Base-by-base conservation (phyloP, 345 rosid species). In the Excoecaria agallocha region DNA sequence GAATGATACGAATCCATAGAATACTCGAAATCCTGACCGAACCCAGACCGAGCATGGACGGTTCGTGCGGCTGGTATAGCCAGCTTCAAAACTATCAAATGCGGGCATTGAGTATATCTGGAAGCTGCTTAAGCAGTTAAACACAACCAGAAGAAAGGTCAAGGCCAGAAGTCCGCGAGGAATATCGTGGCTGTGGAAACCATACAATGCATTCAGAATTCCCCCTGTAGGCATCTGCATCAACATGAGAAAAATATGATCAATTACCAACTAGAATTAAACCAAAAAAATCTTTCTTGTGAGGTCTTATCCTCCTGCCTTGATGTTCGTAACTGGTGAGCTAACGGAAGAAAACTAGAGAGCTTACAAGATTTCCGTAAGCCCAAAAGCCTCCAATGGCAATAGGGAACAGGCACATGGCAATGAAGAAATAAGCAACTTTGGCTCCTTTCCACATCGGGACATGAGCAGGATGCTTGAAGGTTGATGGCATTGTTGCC, bases 361-460 rank as follows among this genome's bases (percentile, higher is more conserved):
- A 41, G 81, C 95, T 87, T 89, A 94, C 98, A 56, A 90, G 97
- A 80, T 87, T 92, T 15, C 98, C 98, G 68, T 91, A 94, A 50
- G 97, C 97, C 98, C 97, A 92, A 81, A 85, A 94, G 35, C 97
- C 98, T 80, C 98, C 97, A 10, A 94, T 94, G 62, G 97, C 91
- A 74, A 94, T 74, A 5, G 93, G 98, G 79, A 94, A 92, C 70
- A 94, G 66, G 83, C 97, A 94, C 87, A 89, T 55, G 30, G 97
- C 98, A 60, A 94, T 89, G 81, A 94, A 92, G 79, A 91, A 82
- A 77, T 89, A 94, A 15, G 97, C 92, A 69, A 92, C 93, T 82
- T 94, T 94, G 76, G 97, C 98, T 85, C 98, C 97, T 85, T 84
- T 94, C 98, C 98, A 91, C 98, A 92, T 94, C 17, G 97, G 98